These are phyloP conservation scores for Symbiodinium pilosum DNA, from an alignment of 73 alveolate species.

Conservation along the genomic window DNA sequence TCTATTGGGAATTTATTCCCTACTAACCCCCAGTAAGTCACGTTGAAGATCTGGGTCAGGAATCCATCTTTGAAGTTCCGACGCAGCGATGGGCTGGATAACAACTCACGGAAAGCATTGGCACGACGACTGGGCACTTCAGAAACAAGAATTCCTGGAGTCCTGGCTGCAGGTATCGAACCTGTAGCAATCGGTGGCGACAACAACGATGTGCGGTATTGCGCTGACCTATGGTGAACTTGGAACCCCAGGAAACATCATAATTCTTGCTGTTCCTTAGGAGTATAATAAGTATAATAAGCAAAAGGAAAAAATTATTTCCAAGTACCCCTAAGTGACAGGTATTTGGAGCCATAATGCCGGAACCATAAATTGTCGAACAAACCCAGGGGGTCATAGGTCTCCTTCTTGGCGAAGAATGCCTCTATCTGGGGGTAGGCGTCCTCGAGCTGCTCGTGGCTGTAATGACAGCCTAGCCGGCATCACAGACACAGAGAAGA, in stretches of 20 bases:
- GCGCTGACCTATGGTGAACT: no score
- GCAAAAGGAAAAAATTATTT: no score
- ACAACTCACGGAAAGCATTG: conserved; percentile 40
- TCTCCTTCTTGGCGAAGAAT: conserved; percentile 43
- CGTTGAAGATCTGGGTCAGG: conserved; percentile 73
- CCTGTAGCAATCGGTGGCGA: not conserved
- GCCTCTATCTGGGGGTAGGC: conserved; percentile 44
- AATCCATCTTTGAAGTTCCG: conserved; percentile 48
- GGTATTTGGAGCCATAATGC: conserved; percentile 70
- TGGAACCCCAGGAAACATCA: no score
- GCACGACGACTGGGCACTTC: conserved; percentile 39
- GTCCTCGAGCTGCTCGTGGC: conserved; percentile 35
- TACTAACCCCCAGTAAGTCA: no score
- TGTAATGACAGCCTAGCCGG: conserved; percentile 41
- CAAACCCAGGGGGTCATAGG: conserved; percentile 36
- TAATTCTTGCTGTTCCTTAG: no score
- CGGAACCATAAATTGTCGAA: conserved; percentile 63
- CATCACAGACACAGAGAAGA: no score
- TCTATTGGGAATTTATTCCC: no score
- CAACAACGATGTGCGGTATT: not conserved
- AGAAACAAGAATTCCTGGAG: not conserved
- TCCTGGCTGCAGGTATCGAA: not conserved
- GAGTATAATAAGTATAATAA: no score
- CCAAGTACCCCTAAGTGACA: no score
- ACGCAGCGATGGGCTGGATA: conserved; percentile 36